Evolutionary conservation across 1,139 yeast genomes (phyloP), one percentile per base, ranked within the genome.

Genomic region (Candida sanyaensis): DNA sequence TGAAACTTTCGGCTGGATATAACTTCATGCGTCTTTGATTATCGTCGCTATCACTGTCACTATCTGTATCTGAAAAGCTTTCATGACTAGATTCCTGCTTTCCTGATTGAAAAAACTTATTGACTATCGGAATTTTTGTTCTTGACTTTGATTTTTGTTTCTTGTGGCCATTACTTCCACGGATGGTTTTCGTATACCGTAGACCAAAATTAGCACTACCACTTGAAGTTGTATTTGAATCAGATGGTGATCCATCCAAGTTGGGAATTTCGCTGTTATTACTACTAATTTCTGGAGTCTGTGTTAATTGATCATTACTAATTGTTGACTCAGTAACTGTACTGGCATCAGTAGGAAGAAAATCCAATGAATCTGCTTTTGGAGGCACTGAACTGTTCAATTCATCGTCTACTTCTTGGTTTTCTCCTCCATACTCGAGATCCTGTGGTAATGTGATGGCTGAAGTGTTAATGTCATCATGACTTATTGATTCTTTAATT

Each of bases 1-100:
- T 33, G 9, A 44, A 39, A 11, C 37, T 36, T 4, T 43, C 41
- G 21, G 43, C 32, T 17, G 47, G 33, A 36, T 30, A 41, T n/a
- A 44, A 32, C 10, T 46, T 42, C n/a, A 27, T 28, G n/a, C 41
- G 11, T 39, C 40, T 44, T 30, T 6, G 34, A 12, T 48, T 48
- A n/a, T 41, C 42, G 34, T 53, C 57, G 6, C 62, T 62, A 43
- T 62, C 68, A 33, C 58, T 54, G 39, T 58, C 65, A 28, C 60
- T 53, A 32, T 56, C 63, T 2, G 55, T 43, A 38, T 44, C 45
- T 2, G 43, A 26, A 24, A 24, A 10, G n/a, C n/a, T 24, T 6
- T 42, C 48, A 2, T 34, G 30, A 12, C 10, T 34, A 2, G 37
- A 29, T 13, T 38, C 40, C 9, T 45, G 30, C 43, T 51, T 56